These are phyloP conservation scores for Colletotrichum sp. DNA, from an alignment of 2,329 filamentous ascomycete species.

Conservation along the genomic window DNA sequence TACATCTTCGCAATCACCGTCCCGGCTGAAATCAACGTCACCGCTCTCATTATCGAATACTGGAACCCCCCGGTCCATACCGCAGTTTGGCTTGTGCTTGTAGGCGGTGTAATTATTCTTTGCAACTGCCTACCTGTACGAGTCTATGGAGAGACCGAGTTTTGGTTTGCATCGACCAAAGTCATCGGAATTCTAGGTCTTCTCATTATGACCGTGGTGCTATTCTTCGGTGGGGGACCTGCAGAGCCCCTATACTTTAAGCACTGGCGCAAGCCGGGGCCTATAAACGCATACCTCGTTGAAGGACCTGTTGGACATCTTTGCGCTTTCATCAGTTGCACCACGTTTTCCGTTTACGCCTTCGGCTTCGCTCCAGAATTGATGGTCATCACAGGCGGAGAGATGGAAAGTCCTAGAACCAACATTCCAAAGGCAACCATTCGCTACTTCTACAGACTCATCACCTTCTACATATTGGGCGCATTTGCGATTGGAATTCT, in stretches of 20 bases:
- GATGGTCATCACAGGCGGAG: conserved; percentile 25
- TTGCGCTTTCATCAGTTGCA: conserved; percentile 19
- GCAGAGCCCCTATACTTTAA: conserved; percentile 21
- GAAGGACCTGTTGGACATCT: conserved; percentile 21
- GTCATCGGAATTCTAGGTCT: conserved; percentile 61
- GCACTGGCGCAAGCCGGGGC: conserved; percentile 14
- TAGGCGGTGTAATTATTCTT: conserved; percentile 15
- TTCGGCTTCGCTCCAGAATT: conserved; percentile 24
- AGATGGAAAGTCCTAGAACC: conserved; percentile 48
- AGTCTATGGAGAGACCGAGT: conserved; percentile 59
- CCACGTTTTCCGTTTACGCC: conserved; percentile 23
- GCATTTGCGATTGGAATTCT: conserved; percentile 58
- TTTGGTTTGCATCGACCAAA: conserved; percentile 60
- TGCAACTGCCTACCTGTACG: conserved; percentile 15
- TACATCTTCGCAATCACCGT: conserved; percentile 50
- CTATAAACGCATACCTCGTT: not conserved
- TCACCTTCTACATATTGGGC: conserved; percentile 48
- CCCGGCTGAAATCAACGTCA: conserved; percentile 28
- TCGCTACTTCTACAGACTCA: conserved; percentile 26
- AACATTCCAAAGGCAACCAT: conserved; percentile 29
- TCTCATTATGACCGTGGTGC: conserved; percentile 63
- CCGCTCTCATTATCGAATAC: conserved; percentile 24
- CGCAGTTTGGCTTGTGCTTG: conserved; percentile 22
- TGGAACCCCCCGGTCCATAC: conserved; percentile 19
- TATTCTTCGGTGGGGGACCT: conserved; percentile 19